These are phyloP conservation scores for Phoma sp. DNA, from an alignment of 2,329 filamentous ascomycete species.

Conservation along the genomic window DNA sequence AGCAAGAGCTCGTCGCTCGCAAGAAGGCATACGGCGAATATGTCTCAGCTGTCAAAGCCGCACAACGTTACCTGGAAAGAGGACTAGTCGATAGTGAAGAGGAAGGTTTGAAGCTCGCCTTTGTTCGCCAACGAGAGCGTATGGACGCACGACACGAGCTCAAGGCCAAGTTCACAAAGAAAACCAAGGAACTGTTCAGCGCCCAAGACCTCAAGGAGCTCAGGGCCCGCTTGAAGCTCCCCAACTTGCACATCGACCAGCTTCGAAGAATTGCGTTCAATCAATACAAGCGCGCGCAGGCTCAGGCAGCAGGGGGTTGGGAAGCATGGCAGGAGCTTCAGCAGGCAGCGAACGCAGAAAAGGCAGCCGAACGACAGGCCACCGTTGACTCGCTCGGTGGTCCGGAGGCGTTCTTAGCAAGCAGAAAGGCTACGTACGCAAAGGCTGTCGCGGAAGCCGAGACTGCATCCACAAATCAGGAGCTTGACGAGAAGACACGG, in stretches of 20 bases:
- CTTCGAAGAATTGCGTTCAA: conserved; percentile 24
- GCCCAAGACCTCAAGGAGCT: conserved; percentile 22
- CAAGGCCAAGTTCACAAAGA: conserved; percentile 19
- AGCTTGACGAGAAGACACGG: conserved; percentile 21
- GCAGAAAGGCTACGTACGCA: conserved; percentile 20
- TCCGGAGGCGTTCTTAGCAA: conserved; percentile 15
- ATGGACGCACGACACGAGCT: conserved; percentile 12
- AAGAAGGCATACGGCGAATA: conserved; percentile 26
- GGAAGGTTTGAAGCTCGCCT: conserved; percentile 35
- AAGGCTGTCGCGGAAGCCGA: conserved; percentile 28
- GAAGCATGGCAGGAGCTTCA: conserved; percentile 22
- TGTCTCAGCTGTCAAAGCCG: conserved; percentile 21
- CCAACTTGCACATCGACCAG: conserved; percentile 13
- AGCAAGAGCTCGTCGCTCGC: conserved; percentile 13
- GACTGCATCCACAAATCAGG: conserved; percentile 25
- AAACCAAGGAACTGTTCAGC: conserved; percentile 22
- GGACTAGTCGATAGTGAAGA: conserved; percentile 33
- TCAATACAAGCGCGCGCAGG: conserved; percentile 20
- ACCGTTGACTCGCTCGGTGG: conserved; percentile 20
- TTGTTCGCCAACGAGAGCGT: conserved; percentile 30
- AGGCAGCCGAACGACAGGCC: conserved; percentile 11
- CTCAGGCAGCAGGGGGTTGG: conserved; percentile 25
- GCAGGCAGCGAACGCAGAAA: conserved; percentile 10
- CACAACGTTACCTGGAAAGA: conserved; percentile 25
- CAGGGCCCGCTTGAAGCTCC: conserved; percentile 17